Evolutionary conservation across 1,284 basidiomycete species (phyloP).

Genomic region (Sporisorium sorghi): DNA sequence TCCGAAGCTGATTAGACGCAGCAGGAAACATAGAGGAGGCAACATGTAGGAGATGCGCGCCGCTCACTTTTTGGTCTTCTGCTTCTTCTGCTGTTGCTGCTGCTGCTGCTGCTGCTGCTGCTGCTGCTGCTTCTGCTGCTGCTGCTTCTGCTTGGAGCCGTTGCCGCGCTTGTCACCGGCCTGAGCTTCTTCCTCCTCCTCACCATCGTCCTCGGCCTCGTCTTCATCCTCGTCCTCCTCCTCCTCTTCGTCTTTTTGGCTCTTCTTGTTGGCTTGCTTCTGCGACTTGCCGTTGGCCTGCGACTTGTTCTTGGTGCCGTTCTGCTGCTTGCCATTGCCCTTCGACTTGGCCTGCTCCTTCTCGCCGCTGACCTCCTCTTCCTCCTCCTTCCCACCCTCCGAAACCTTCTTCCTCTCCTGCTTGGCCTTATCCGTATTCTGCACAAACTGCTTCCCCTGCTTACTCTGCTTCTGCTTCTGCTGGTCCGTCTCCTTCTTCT

Average conservation of each 20-base stretch:
- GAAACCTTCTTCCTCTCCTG: slow-evolving; percentile 38
- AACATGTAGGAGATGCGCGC: not conserved
- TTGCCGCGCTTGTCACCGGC: slow-evolving; percentile 37
- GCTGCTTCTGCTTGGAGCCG: slow-evolving; percentile 31
- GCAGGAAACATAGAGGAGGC: not conserved
- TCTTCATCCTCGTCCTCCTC: slow-evolving; percentile 18
- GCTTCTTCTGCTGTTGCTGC: slow-evolving; percentile 34
- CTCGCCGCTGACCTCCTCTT: slow-evolving; percentile 10
- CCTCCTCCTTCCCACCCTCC: slow-evolving; percentile 8
- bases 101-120: too few relatives aligned
- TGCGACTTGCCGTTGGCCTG: slow-evolving; percentile 13
- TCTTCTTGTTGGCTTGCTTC: slow-evolving; percentile 14
- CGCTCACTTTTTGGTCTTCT: slow-evolving; percentile 38
- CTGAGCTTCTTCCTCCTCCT: slow-evolving; percentile 21
- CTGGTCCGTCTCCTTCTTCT: slow-evolving; percentile 43
- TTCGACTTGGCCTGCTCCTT: slow-evolving; percentile 18
- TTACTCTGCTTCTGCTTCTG: slow-evolving; percentile 47
- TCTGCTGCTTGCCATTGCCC: slow-evolving; percentile 8
- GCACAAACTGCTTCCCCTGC: slow-evolving; percentile 41
- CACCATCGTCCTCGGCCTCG: slow-evolving; percentile 12
- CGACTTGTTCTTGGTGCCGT: slow-evolving; percentile 8
- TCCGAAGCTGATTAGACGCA: slow-evolving; percentile 6
- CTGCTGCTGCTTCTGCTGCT: slow-evolving; percentile 46
- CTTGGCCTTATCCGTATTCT: slow-evolving; percentile 37
- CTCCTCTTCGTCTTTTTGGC: slow-evolving; percentile 14